Evolutionary conservation across 108 stramenopile genomes (phyloP).

Genomic region (Halocafeteria seosinensis): DNA sequence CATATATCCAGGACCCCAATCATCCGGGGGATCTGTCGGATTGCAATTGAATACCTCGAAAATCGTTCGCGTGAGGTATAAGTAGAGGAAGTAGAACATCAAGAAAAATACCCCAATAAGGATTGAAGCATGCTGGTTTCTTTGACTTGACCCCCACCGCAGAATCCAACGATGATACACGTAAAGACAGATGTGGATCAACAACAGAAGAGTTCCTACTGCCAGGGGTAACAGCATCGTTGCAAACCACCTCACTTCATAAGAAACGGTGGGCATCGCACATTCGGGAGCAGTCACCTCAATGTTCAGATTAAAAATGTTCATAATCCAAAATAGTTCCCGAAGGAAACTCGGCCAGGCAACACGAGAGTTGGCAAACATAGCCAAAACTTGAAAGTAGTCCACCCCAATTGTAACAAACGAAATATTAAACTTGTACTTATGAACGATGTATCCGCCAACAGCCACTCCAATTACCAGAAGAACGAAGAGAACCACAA

Average conservation of each 20-base stretch:
- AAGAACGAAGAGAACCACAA: slow-evolving; percentile 4
- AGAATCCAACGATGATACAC: not conserved
- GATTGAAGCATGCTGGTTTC: too few species aligned
- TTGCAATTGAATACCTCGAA: too few species aligned
- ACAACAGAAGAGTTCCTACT: not conserved
- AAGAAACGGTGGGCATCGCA: slow-evolving; percentile 6
- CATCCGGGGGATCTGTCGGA: too few species aligned
- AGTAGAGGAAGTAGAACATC: too few species aligned
- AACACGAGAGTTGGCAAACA: slow-evolving; percentile 12
- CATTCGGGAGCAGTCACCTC: slow-evolving; percentile 27
- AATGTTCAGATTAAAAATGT: slow-evolving; percentile 21
- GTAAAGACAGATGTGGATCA: not conserved
- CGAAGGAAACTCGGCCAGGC: slow-evolving; percentile 15
- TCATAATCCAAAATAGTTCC: slow-evolving; percentile 3
- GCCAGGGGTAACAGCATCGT: not conserved
- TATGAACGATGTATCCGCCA: slow-evolving; percentile 11
- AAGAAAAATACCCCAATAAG: too few species aligned
- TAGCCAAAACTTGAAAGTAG: slow-evolving; percentile 21
- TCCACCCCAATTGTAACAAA: slow-evolving; percentile 19
- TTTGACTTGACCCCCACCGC: too few species aligned
- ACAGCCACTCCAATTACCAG: slow-evolving; percentile 1
- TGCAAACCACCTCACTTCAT: slow-evolving; percentile 14
- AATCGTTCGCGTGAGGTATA: too few species aligned
- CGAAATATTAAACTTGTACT: slow-evolving; percentile 17
- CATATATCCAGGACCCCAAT: too few species aligned